Evolutionary conservation across 1,284 basidiomycete genomes (phyloP), one percentile per base, ranked within the genome.

Genomic region (Boletus subluridellus): DNA sequence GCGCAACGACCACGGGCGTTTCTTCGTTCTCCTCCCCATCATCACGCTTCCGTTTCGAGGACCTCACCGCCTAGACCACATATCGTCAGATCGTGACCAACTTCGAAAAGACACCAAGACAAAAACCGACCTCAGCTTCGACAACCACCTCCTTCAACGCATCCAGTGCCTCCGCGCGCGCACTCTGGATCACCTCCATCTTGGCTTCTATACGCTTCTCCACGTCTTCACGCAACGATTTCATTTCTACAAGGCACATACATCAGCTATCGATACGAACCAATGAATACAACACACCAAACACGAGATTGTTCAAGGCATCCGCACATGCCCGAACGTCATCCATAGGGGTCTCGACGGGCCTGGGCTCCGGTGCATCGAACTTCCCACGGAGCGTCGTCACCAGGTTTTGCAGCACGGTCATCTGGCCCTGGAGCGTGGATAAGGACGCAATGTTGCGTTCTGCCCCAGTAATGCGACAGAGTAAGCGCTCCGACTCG

Each of bases 391-490:
- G 72, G 26, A 82, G 59, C 0, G 56, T 66, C 26, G 76, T 75
- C 11, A 83, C 61, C 52, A 78, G 74, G 5, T 57, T 58, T 44
- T 66, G 66, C 28, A 67, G 39, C 5, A 39, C 12, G 5, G 48
- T 49, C 58, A 68, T 59, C 39, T 71, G 69, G 6, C 61, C 69
- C 54, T 78, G 76, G 4, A 83, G 64, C 35, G 69, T 73, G 15
- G 73, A 74, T 53, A 78, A 61, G 48, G 74, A 73, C 2, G 69
- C 67, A 57, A 73, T 67, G 54, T 72, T 74, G 46, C 73, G 69
- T 46, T 71, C 73, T 3, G 63, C 70, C 17, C 63, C 59, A 3
- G 56, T 58, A 21, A 71, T 59, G 10, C 73, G 73, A 41, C 61
- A 66, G 17, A 74, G 61, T 35, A 74, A 35, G 72, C 74, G 47